Percentiles rank a stretch among this genome's conserved stretches.
Conservation (phyloP, 495 filamentous ascomycete genomes). For the Hyaloscypha hepaticicola region DNA sequence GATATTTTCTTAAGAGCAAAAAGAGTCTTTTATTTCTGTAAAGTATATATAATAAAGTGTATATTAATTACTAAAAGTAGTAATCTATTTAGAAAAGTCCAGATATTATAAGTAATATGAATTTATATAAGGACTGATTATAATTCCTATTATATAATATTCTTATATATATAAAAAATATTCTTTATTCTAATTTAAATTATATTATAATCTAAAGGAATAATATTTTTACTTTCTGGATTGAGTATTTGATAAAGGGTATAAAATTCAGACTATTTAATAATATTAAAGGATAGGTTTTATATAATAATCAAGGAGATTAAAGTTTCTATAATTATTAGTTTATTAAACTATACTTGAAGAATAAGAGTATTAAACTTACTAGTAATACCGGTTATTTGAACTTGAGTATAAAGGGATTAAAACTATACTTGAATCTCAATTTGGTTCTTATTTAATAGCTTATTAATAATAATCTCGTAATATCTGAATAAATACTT, state of each 20-base stretch:
- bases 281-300: background rate
- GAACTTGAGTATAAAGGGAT: too few species aligned
- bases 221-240: background rate
- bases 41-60: background rate
- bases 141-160: too few species aligned
- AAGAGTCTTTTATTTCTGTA: background rate
- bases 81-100: background rate
- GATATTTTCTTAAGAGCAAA: background rate
- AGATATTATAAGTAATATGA: background rate
- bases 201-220: background rate
- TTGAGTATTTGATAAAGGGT: background rate
- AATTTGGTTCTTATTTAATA: too few species aligned
- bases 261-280: conserved; percentile 3
- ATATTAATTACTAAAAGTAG: background rate
- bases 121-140: background rate
- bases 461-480: too few species aligned
- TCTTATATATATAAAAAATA: background rate
- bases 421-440: too few species aligned
- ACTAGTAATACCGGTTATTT: too few species aligned
- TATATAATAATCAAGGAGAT: background rate
- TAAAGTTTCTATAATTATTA: background rate
- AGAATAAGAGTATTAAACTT: background rate
- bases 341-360: background rate
- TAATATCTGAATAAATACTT: too few species aligned
- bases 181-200: background rate